Conservation (phyloP, 2,329 filamentous ascomycete species). For the Epichloe festucae region DNA sequence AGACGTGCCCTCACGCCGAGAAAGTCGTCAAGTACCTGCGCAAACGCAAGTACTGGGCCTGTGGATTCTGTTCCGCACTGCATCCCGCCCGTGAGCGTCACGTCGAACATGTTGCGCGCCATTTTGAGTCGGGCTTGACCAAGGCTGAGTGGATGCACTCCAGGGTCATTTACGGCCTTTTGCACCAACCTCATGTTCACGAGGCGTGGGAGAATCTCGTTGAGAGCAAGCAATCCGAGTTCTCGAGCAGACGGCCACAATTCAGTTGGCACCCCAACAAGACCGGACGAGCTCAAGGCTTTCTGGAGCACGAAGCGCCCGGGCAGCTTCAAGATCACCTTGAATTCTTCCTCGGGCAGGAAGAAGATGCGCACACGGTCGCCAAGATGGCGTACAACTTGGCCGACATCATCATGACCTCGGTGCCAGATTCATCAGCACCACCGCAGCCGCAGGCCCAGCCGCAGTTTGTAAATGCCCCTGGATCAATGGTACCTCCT, state of each 20-base stretch:
- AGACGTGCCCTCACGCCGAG: constrained; percentile 52
- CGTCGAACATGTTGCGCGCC: constrained; percentile 54
- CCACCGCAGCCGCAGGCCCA: constrained; percentile 5
- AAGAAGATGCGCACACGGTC: constrained; percentile 42
- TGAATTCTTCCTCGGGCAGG: constrained; percentile 49
- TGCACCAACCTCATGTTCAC: constrained; percentile 52
- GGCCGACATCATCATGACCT: constrained; percentile 32
- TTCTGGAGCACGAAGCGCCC: constrained; percentile 47
- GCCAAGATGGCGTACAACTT: constrained; percentile 46
- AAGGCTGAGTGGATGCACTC: constrained; percentile 57
- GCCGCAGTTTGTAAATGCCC: constrained; percentile 16
- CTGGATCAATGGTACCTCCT: constrained; percentile 12
- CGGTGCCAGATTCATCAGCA: constrained; percentile 16
- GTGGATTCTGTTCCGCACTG: constrained; percentile 53
- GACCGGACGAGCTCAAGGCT: constrained; percentile 43
- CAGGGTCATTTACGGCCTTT: constrained; percentile 51
- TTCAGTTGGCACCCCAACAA: constrained; percentile 48
- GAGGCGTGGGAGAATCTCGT: constrained; percentile 48
- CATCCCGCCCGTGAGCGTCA: constrained; percentile 52
- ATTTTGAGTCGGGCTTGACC: constrained; percentile 50
- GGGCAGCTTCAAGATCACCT: constrained; percentile 52
- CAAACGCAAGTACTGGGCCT: constrained; percentile 55
- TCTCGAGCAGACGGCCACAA: constrained; percentile 40
- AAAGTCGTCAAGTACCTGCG: constrained; percentile 49
- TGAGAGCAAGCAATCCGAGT: constrained; percentile 40